Evolutionary conservation across 192 early-diverging fungal species (phyloP), one percentile per base, ranked within the genome.

Genomic region (Chytriomyces hyalinus): DNA sequence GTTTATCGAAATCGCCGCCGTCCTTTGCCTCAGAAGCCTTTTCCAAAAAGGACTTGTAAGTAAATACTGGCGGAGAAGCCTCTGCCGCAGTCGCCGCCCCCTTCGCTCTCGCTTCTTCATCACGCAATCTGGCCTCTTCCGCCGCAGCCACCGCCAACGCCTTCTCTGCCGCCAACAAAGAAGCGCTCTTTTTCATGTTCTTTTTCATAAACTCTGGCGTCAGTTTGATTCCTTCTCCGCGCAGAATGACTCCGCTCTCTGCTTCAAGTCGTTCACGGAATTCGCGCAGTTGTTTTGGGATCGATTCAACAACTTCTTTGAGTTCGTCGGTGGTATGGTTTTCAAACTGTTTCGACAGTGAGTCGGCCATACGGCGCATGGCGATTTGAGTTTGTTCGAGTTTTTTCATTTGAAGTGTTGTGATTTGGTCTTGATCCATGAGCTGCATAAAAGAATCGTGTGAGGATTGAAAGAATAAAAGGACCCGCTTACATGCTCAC

Each of bases 211-310:
- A 87, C 43, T 74, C 78, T 3, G 84, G 84, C 5, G 86, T 85
- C 2, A 87, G 75, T 62, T 87, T 87, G 53, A 87, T 50, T 7
- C 66, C 72, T 65, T 81, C 78, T 57, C 85, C 86, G 44, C 81
- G 71, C 22, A 87, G 79, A 59, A 86, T 86, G 53, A 87, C 85
- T 20, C 86, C 86, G 24, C 60, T 74, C 22, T 81, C 77, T 50
- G 76, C 61, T 65, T 86, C 68, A 28, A 87, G 68, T 46, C 75
- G 28, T 61, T 67, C 51, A n/a, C 70, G 77, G 5, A 86, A 78
- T 50, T 81, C 76, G 65, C 78, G 80, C 70, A 87, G 83, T 45
- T 79, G 71, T 4, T 57, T 28, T 50, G 86, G 86, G 65, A 87
- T 85, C 7, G 77, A 64, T 28, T 78, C 68, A 22, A 87, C 86